phyloP scores from a whole-genome alignment of 345 rosid genomes.

The Gossypium mustelinum region DNA sequence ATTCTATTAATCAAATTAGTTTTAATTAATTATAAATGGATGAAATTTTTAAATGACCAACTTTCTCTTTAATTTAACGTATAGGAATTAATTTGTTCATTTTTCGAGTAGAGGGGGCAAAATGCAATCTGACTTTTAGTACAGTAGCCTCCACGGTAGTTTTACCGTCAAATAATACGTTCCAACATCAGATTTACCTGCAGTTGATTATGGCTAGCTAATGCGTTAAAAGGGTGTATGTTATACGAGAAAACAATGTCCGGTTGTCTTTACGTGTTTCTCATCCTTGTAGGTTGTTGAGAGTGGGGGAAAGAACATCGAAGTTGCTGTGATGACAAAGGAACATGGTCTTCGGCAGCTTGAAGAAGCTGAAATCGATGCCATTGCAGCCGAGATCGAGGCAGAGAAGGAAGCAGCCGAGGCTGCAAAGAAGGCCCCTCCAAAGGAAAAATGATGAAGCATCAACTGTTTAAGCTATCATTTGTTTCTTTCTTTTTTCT shows the following conservation, averaged over 20 bases:
- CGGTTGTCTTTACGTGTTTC: background rate
- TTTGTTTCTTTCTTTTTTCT: background rate
- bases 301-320: slow-evolving; percentile 97
- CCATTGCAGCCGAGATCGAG: slow-evolving; percentile 84
- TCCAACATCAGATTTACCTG: background rate
- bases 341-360: slow-evolving; percentile 78
- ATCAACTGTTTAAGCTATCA: background rate
- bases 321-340: slow-evolving; percentile 84
- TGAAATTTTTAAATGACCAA: too few species aligned
- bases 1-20: too few species aligned
- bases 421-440: slow-evolving; percentile 90
- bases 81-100: too few species aligned
- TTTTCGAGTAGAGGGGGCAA: too few species aligned
- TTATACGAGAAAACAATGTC: background rate
- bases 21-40: too few species aligned
- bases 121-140: too few species aligned
- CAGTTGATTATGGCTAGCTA: background rate
- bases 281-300: slow-evolving; percentile 60
- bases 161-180: too few species aligned
- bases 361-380: slow-evolving; percentile 84
- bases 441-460: slow-evolving; percentile 44
- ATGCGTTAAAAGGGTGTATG: background rate
- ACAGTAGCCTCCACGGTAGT: too few species aligned
- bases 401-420: slow-evolving; percentile 96
- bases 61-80: too few species aligned